Evolutionary conservation across 305 asterid genomes (phyloP), one percentile per base, ranked within the genome.

Genomic region (Caryopteris hybrid): DNA sequence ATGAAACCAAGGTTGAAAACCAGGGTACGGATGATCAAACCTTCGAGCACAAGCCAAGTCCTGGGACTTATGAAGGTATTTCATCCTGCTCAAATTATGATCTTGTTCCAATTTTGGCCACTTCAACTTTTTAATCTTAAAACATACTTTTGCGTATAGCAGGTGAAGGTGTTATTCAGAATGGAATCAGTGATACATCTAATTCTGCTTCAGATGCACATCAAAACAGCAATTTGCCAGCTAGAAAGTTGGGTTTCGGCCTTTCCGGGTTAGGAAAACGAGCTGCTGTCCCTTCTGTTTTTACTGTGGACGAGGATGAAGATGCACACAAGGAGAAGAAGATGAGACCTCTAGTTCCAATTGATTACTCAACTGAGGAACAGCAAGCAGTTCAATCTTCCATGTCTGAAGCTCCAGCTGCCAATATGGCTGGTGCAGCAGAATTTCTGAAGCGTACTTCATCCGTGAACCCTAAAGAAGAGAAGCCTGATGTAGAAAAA

Each of bases 271-370:
- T 85, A 5, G 99, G 99, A 34, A 91, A 91, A 81, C 79, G 96
- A 80, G 80, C 98, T 66, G 74, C 96, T 8, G 97, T 95, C 47
- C 98, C 95, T 65, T 95, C 99, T 46, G 90, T 95, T 41, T 95
- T 95, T 72, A 73, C 84, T 8, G 95, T 82, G 70, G 99, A 94
- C 51, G 99, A 90, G 81, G 98, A 90, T 50, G 99, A 91, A 78
- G 99, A 95, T 27, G 79, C 84, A 56, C 97, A 75, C 72, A 95
- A 89, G 88, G 97, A 89, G 17, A 95, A 95, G 89, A 95, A 85
- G 86, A 95, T 95, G 99, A 87, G 95, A 73, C 98, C 98, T 71
- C 82, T 95, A 68, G 96, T 95, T 74, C 99, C 98, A 22, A 92
- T 95, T 85, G 99, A 95, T 78, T 95, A 95, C 79, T 78, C 99